Evolutionary conservation across 2,329 filamentous ascomycete genomes (phyloP), one percentile per base, ranked within the genome.

Genomic region (Fusarium dimerum): DNA sequence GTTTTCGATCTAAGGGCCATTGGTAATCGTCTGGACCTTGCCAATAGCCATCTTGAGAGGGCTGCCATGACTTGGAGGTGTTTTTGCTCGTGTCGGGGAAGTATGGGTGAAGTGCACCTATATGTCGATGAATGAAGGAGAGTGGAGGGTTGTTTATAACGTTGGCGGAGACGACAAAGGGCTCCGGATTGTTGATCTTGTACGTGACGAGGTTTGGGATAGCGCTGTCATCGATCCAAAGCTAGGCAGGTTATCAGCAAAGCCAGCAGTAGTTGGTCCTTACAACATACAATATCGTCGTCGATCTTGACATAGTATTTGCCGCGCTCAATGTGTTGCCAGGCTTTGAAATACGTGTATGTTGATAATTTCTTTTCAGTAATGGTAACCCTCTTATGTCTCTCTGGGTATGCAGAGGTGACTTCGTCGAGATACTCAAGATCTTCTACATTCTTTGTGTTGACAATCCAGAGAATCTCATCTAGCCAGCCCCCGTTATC

Each of bases 301-400:
- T 61, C 58, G n/a, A 61, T 61, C 43, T 61, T 61, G 43, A 61
- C 57, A 29, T 61, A 61, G 43, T 61, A 61, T 16, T 61, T 61
- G 15, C 52, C 58, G 16, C 57, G 50, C 2, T 61, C 57, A 3
- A 61, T 17, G 15, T 54, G 39, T 32, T 45, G 51, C 58, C 58
- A 61, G 26, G 59, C 57, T 7, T 59, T 50, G 26, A 50, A 61
- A 15, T 54, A 61, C 3, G 57, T 51, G 39, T 61, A 59, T 1
- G 55, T 56, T 8, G 7, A 12, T 1, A 54, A 38, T 10, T 46
- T 47, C 9, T 50, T 47, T 10, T 56, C 52, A 2, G 57, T 47
- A 2, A 56, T 48, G 6, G 61, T 4, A 9, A 36, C 32, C 32
- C 51, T 56, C 16, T 54, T 61, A 26, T 61, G 57, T 43, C 57